A percentile compares a stretch with the other conserved stretches of the same genome.
phyloP scores from a whole-genome alignment of 495 filamentous ascomycete species.

The Lindgomyces ingoldianus region DNA sequence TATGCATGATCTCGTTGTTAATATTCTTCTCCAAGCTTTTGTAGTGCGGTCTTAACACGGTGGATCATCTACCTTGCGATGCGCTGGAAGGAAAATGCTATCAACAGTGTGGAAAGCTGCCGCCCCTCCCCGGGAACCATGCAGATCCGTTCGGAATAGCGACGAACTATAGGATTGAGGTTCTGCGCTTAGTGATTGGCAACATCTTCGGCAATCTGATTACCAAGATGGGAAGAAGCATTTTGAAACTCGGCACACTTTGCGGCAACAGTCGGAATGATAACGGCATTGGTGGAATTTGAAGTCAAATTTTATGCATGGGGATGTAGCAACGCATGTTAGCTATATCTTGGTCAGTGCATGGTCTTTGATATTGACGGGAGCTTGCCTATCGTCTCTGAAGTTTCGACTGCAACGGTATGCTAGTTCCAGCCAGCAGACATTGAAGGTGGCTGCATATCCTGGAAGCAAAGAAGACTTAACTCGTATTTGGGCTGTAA shows the following conservation, averaged over 20 bases:
- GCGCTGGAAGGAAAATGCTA: too few species aligned
- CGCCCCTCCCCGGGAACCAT: too few species aligned
- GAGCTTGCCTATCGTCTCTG: too few species aligned
- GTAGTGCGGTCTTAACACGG: too few species aligned
- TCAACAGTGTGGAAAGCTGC: too few species aligned
- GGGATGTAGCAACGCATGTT: background rate
- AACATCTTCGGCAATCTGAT: background rate
- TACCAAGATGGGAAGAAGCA: background rate
- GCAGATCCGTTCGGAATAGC: too few species aligned
- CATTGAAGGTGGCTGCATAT: background rate
- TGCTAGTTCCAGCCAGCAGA: background rate
- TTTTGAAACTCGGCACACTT: background rate
- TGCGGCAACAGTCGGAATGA: background rate
- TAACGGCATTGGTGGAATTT: constrained; percentile 4
- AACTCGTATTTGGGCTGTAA: background rate
- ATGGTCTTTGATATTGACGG: background rate
- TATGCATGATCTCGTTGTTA: too few species aligned
- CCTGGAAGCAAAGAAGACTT: background rate
- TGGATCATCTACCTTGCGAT: too few species aligned
- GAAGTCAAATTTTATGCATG: background rate
- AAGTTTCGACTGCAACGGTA: background rate
- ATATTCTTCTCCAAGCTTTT: too few species aligned
- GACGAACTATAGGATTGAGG: too few species aligned
- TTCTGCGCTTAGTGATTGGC: background rate
- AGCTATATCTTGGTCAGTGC: background rate